Percentiles rank a stretch among this genome's conserved stretches.
Evolutionary conservation across 2,329 filamentous ascomycete species (phyloP).

Genomic region (Daldinia eschscholtzii): DNA sequence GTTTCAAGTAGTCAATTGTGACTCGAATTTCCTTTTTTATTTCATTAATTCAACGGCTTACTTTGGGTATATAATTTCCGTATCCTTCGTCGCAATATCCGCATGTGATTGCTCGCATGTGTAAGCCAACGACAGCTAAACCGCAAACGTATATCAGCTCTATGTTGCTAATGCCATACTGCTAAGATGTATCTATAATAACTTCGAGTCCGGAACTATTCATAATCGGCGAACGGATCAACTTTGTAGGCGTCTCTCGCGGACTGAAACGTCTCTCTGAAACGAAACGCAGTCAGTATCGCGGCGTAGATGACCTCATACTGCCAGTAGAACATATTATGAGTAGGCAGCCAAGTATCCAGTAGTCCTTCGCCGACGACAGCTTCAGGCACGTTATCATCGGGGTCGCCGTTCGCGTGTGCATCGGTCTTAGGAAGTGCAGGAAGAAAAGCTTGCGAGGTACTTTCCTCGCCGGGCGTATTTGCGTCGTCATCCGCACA

Average conservation of each 20-base stretch:
- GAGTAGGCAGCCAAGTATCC: conserved; percentile 19
- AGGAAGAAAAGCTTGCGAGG: neutral
- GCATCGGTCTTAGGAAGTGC: neutral
- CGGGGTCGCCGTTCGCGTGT: neutral
- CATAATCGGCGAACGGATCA: conserved; percentile 25
- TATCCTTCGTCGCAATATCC: neutral
- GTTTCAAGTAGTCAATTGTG: neutral
- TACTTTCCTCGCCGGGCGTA: neutral
- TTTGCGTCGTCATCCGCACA: neutral
- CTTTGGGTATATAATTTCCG: neutral
- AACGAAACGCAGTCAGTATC: neutral
- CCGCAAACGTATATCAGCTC: neutral
- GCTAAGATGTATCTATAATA: neutral
- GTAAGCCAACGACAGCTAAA: neutral
- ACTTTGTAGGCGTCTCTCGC: conserved; percentile 28
- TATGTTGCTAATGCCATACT: neutral
- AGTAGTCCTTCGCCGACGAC: conserved; percentile 10
- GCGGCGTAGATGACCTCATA: conserved; percentile 31
- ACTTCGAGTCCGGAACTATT: neutral
- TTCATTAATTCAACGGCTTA: neutral
- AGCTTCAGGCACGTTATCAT: neutral
- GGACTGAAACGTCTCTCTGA: conserved; percentile 18
- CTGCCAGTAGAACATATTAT: conserved; percentile 36
- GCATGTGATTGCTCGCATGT: neutral
- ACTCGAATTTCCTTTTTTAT: neutral